phyloP scores from a whole-genome alignment of 345 rosid genomes.

The Eucalyptus pauciflora region DNA sequence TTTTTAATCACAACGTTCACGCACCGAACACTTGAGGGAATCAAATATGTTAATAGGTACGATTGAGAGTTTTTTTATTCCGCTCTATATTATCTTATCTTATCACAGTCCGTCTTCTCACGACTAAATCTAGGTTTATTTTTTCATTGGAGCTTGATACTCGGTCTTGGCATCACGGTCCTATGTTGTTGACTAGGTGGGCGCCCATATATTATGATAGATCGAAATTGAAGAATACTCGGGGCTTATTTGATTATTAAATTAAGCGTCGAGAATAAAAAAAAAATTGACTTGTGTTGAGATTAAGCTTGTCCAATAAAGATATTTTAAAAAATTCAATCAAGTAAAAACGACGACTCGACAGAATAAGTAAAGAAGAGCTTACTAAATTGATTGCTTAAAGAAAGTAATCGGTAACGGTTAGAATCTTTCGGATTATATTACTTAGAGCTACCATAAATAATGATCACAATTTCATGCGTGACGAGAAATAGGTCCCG shows the following conservation, averaged over 20 bases:
- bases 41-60: background rate
- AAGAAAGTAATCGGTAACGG: background rate
- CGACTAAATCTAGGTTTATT: background rate
- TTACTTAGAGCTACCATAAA: background rate
- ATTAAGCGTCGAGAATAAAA: background rate
- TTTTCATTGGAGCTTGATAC: background rate
- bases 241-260: background rate
- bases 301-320: background rate
- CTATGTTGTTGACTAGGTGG: background rate
- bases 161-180: background rate
- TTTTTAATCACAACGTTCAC: background rate
- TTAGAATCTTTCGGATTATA: background rate
- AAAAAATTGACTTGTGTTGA: background rate
- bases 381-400: background rate
- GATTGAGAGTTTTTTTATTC: background rate
- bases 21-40: background rate
- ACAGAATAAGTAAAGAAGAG: background rate
- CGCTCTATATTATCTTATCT: background rate
- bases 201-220: background rate
- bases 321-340: background rate
- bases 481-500: background rate
- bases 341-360: background rate
- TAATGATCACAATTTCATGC: background rate
- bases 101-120: rapidly evolving
- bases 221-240: background rate